phyloP scores from a whole-genome alignment of 1,284 basidiomycete genomes.

The Ceratobasidium sp. region DNA sequence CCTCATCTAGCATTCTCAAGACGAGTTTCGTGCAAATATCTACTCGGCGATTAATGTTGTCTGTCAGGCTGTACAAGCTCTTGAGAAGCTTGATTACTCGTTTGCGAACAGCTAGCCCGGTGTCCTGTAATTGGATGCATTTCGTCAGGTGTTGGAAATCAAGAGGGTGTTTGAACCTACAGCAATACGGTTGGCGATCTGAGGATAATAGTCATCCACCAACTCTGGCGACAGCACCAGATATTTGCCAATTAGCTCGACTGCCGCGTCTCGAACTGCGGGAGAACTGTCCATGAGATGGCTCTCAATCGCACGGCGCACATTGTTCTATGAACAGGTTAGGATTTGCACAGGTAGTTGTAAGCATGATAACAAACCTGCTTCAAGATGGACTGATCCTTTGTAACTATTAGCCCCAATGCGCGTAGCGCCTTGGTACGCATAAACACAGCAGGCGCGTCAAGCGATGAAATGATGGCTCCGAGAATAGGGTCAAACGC shows the following conservation, averaged over 20 bases:
- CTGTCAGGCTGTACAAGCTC: constrained; percentile 75
- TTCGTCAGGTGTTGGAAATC: neutral
- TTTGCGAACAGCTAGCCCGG: constrained; percentile 90
- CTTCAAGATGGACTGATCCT: constrained; percentile 82
- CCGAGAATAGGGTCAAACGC: constrained; percentile 83
- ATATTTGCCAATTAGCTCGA: constrained; percentile 95
- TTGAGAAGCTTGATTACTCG: constrained; percentile 93
- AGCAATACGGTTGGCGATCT: constrained; percentile 86
- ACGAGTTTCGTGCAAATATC: constrained; percentile 88
- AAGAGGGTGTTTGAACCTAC: constrained; percentile 56
- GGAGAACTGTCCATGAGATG: constrained; percentile 90
- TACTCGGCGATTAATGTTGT: constrained; percentile 63
- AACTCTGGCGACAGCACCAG: constrained; percentile 86
- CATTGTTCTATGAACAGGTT: constrained; percentile 61
- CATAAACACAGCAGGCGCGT: constrained; percentile 83
- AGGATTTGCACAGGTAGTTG: neutral
- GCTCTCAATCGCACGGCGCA: constrained; percentile 83
- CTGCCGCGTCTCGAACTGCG: constrained; percentile 92
- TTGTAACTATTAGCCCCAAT: constrained; percentile 82
- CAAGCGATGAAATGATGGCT: constrained; percentile 76
- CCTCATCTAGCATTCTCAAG: constrained; percentile 86
- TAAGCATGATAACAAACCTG: constrained; percentile 58
- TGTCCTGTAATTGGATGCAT: constrained; percentile 65
- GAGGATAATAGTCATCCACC: constrained; percentile 83
- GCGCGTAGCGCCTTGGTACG: constrained; percentile 90